These are phyloP conservation scores for Sporobolus alterniflorus DNA, from an alignment of 202 grass and related monocot genomes.

Conservation along the genomic window DNA sequence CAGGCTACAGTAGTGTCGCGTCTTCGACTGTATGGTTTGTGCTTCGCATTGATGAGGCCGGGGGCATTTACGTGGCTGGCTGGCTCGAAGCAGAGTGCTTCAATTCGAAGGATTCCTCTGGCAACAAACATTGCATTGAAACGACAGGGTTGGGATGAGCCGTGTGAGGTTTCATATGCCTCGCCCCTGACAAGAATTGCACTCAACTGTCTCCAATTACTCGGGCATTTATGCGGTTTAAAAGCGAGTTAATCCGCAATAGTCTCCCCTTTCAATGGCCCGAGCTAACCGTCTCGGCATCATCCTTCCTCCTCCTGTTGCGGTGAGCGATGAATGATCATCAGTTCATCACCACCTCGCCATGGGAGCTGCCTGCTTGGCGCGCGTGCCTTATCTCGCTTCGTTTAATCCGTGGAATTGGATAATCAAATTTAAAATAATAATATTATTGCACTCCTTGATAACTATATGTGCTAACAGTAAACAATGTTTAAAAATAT, in stretches of 20 bases:
- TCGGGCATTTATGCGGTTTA: conserved; percentile 84
- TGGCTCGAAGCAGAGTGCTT: conserved; percentile 19
- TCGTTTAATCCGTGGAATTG: no score
- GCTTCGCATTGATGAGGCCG: background rate
- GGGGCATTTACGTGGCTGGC: conserved; percentile 35
- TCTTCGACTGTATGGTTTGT: background rate
- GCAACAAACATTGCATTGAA: conserved; percentile 66
- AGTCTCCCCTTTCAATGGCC: conserved; percentile 76
- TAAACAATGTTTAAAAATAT: no score
- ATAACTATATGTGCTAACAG: no score
- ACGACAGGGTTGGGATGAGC: conserved; percentile 58
- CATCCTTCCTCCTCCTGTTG: background rate
- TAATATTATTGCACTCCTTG: no score
- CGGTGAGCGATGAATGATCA: background rate
- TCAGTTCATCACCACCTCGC: background rate
- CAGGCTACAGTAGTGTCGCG: background rate
- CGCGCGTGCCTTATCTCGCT: no score
- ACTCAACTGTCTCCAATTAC: conserved; percentile 94
- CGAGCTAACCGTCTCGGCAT: conserved; percentile 52
- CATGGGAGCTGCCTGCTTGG: no score
- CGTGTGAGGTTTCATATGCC: conserved; percentile 33
- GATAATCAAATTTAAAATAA: no score
- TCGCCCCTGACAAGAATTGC: conserved; percentile 40
- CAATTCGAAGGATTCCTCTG: conserved; percentile 20
- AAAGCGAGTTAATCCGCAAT: conserved; percentile 92